phyloP scores from a whole-genome alignment of 1,284 basidiomycete species.

The Ustilago esculenta region DNA sequence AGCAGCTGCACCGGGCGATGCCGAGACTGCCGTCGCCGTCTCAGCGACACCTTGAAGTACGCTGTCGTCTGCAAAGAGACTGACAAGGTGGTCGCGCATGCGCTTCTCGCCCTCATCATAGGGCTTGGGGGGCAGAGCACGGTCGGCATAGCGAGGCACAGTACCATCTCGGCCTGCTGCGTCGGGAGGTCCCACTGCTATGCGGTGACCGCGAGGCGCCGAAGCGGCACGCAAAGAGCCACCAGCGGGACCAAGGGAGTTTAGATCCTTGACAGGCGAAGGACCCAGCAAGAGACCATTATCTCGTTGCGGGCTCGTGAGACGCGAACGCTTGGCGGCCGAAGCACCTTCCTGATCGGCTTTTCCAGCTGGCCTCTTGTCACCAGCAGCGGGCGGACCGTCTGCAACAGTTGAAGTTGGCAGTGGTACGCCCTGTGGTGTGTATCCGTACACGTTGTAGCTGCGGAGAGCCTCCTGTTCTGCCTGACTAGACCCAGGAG shows the following conservation, averaged over 20 bases:
- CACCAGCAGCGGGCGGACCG: conserved; percentile 8
- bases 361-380: conserved; percentile 26
- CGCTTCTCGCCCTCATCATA: conserved; percentile 63
- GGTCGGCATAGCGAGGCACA: conserved; percentile 62
- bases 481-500: conserved; percentile 54
- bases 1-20: conserved; percentile 7
- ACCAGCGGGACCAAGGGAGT: conserved; percentile 55
- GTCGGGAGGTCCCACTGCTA: conserved; percentile 49
- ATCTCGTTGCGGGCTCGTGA: conserved; percentile 29
- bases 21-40: neutral
- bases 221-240: conserved; percentile 56
- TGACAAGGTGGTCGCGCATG: conserved; percentile 58
- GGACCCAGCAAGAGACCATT: conserved; percentile 35
- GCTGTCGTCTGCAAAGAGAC: conserved; percentile 61
- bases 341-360: conserved; percentile 21
- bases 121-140: conserved; percentile 54
- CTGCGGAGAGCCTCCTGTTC: conserved; percentile 51
- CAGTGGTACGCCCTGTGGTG: conserved; percentile 54
- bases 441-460: conserved; percentile 57
- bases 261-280: conserved; percentile 63
- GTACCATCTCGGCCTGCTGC: conserved; percentile 33
- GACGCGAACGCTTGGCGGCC: conserved; percentile 42
- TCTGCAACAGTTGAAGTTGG: conserved; percentile 13
- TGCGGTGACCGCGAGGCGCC: conserved; percentile 42
- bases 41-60: conserved; percentile 15